phyloP scores from a whole-genome alignment of 257 asterid genomes.

The Echium plantagineum region DNA sequence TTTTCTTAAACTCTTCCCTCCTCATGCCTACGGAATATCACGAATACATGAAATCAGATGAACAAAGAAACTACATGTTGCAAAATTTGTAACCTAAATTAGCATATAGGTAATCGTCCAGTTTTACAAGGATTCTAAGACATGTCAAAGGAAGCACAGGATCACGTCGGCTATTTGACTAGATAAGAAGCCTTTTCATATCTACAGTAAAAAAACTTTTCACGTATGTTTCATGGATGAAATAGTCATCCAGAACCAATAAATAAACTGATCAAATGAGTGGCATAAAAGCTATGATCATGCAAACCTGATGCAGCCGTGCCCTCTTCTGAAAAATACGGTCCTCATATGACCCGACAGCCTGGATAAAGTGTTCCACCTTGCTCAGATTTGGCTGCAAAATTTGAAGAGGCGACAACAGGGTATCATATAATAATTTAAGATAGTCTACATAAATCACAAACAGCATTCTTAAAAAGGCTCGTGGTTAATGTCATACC shows the following conservation, averaged over 20 bases:
- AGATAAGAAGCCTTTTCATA: not conserved
- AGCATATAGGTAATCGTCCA: too few species aligned
- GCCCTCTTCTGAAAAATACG: slow-evolving; percentile 87
- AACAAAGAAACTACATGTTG: not conserved
- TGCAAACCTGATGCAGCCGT: slow-evolving; percentile 70
- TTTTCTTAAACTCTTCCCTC: not conserved
- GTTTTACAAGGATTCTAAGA: too few species aligned
- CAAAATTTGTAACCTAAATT: not conserved
- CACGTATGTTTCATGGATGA: not conserved
- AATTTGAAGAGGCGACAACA: slow-evolving; percentile 8
- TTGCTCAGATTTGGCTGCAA: slow-evolving; percentile 66
- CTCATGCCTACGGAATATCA: not conserved
- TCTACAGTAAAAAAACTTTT: not conserved
- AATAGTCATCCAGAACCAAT: not conserved
- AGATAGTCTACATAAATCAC: not conserved
- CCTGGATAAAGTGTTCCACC: slow-evolving; percentile 90
- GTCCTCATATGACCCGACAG: slow-evolving; percentile 90
- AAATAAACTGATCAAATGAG: not conserved
- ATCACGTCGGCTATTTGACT: too few species aligned
- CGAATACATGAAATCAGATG: not conserved
- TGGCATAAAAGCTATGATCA: not conserved
- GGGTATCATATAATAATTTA: slow-evolving; percentile 8
- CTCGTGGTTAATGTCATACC: slow-evolving; percentile 35
- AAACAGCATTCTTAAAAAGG: not conserved
- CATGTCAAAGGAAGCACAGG: not conserved